Evolutionary conservation across 805 yeast species (phyloP), one percentile per base, ranked within the genome.

Genomic region (Candida ponderosae): DNA sequence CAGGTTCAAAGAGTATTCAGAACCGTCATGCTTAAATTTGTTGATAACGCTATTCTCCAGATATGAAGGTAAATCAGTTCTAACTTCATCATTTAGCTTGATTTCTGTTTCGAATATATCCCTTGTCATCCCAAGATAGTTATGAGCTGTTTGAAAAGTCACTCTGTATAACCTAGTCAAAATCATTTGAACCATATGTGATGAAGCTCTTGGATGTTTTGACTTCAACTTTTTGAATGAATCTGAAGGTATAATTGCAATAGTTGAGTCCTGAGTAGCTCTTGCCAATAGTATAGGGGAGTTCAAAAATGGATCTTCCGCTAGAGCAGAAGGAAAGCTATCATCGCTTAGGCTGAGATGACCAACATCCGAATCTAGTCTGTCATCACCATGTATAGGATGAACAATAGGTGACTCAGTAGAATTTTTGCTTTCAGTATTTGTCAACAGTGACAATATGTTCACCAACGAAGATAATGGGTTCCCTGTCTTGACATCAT

Each of bases 111-210:
- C 76, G 50, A 84, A 72, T 23, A 90, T 78, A 49, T 88, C 96
- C 16, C 72, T 65, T 0, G 97, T 87, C 18, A 90, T 61, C 0
- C 95, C 96, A 34, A 90, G 65, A 56, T 90, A 93, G 43, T 76
- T 72, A 55, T 89, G 93, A 9, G 93, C 85, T 0, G 97, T 85
- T 52, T 85, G 89, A 58, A 90, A 79, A 0, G 97, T 90, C 8
- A 93, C 96, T 46, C 94, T 74, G 54, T 87, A 86, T 37, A 93
- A 68, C 43, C 95, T 72, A 1, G 95, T 81, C 39, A 90, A 62
- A 18, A 90, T 86, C 76, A 90, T 88, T 49, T 94, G 96, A 13
- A 90, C 90, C 23, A 93, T 89, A 57, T 89, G 96, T 0, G 96
- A 85, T 0, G 96, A 81, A 1, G 96, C 85, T 44, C 83, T 76